Evolutionary conservation across 1,284 basidiomycete species (phyloP).

Genomic region (Tilletiopsis washingtonensis): DNA sequence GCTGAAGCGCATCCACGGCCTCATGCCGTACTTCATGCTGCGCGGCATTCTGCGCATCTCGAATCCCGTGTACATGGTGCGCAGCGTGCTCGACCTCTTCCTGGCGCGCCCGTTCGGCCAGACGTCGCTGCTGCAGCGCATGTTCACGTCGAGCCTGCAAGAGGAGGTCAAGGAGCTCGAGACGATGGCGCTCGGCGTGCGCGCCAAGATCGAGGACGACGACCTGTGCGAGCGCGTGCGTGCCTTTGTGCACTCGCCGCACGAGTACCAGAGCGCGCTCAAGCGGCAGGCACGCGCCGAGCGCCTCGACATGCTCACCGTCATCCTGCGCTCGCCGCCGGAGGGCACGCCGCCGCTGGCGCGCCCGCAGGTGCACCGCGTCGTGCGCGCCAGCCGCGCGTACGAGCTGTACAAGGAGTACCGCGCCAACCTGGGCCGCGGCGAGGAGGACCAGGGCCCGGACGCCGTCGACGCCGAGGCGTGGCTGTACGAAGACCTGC

Average conservation of each 20-base stretch:
- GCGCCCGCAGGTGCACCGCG: conserved; percentile 31
- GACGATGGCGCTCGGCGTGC: conserved; percentile 76
- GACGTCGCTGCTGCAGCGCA: conserved; percentile 66
- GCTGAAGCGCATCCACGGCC: conserved; percentile 84
- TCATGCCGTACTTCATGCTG: conserved; percentile 97
- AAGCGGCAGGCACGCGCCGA: conserved; percentile 54
- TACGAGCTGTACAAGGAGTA: conserved; percentile 42
- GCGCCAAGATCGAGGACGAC: conserved; percentile 79
- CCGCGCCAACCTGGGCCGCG: conserved; percentile 23
- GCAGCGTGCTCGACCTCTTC: conserved; percentile 84
- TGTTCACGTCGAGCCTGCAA: conserved; percentile 84
- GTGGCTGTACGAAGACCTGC: conserved; percentile 46
- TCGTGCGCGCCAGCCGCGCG: conserved; percentile 36
- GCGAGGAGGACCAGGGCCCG: conserved; percentile 56
- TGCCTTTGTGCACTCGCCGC: conserved; percentile 74
- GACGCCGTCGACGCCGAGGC: conserved; percentile 42
- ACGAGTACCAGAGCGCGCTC: conserved; percentile 67
- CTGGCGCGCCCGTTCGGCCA: conserved; percentile 96
- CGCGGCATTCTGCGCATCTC: conserved; percentile 85
- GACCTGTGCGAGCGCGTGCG: conserved; percentile 79
- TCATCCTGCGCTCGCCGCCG: conserved; percentile 67
- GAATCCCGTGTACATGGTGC: conserved; percentile 93
- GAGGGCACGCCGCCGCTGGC: conserved; percentile 57
- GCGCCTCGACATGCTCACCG: conserved; percentile 68
- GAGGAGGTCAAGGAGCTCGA: conserved; percentile 79